These are phyloP conservation scores for Solanum megistacrolobum DNA, from an alignment of 257 asterid genomes.

Conservation along the genomic window DNA sequence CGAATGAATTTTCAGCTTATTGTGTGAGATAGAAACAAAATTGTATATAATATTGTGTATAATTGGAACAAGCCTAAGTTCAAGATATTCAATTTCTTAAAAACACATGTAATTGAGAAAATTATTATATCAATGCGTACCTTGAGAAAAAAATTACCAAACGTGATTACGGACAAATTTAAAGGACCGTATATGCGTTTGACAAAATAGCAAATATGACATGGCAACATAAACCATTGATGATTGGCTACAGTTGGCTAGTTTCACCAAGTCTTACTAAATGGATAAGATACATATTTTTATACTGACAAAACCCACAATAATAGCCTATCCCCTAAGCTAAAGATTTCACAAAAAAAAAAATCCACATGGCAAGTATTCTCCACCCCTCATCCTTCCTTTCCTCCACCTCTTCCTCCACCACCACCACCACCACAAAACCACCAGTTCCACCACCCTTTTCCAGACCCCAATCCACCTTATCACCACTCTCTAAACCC, in stretches of 20 bases:
- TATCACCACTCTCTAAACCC: conserved; percentile 34
- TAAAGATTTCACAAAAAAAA: neutral
- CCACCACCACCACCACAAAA: conserved; percentile 30
- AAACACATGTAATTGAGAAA: neutral
- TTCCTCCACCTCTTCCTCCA: conserved; percentile 12
- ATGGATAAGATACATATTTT: conserved; percentile 28
- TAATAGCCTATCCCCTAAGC: conserved; percentile 27
- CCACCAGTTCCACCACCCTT: conserved; percentile 31
- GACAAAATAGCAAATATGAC: neutral
- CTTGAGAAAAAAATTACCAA: too few relatives aligned
- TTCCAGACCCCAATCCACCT: conserved; percentile 22
- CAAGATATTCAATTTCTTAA: too few relatives aligned
- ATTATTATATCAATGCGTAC: too few relatives aligned
- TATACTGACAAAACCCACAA: neutral
- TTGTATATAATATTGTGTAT: too few relatives aligned
- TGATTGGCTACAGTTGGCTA: neutral
- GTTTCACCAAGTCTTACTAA: neutral
- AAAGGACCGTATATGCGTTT: too few relatives aligned
- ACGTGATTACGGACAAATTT: too few relatives aligned
- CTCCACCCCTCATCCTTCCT: conserved; percentile 66
- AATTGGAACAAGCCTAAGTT: too few relatives aligned
- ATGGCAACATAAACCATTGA: neutral
- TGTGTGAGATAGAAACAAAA: too few relatives aligned
- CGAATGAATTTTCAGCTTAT: too few relatives aligned
- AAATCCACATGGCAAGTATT: conserved; percentile 56